Evolutionary conservation across 495 filamentous ascomycete genomes (phyloP).

Genomic region (Aspergillus ellipticus): DNA sequence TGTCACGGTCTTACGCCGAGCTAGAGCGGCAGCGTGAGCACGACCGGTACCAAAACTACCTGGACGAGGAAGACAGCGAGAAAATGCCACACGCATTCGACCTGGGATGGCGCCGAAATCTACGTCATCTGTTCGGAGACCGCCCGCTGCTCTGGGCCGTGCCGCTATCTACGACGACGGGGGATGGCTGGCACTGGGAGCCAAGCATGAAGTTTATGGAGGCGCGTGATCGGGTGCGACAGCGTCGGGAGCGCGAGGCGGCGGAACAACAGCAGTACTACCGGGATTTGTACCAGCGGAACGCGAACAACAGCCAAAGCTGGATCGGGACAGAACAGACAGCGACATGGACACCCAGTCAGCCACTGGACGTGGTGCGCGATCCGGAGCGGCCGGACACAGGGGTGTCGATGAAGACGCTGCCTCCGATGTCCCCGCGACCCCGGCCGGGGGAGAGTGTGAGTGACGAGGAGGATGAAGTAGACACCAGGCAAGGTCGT

Average conservation of each 20-base stretch:
- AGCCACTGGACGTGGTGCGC: conserved; percentile 47
- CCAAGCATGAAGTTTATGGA: conserved; percentile 68
- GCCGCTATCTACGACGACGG: conserved; percentile 78
- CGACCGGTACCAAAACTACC: conserved; percentile 78
- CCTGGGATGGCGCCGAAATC: conserved; percentile 73
- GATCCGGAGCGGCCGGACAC: conserved; percentile 47
- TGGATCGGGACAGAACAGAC: conserved; percentile 27
- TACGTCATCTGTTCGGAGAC: conserved; percentile 79
- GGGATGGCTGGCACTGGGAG: conserved; percentile 97
- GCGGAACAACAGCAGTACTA: conserved; percentile 46
- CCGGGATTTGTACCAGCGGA: conserved; percentile 39
- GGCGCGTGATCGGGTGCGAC: conserved; percentile 56
- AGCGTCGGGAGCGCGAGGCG: conserved; percentile 56
- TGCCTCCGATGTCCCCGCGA: conserved; percentile 42
- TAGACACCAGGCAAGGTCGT: conserved; percentile 19
- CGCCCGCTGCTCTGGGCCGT: conserved; percentile 67
- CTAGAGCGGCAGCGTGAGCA: conserved; percentile 68
- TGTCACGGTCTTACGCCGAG: conserved; percentile 62
- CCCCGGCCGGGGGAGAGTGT: conserved; percentile 42
- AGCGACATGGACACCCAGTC: conserved; percentile 25
- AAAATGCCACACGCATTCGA: conserved; percentile 92
- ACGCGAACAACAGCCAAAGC: conserved; percentile 31
- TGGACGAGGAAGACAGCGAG: conserved; percentile 80
- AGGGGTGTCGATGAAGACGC: conserved; percentile 52
- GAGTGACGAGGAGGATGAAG: conserved; percentile 35